Conservation (phyloP, 2,329 filamentous ascomycete genomes). For the Colletotrichum camelliae region DNA sequence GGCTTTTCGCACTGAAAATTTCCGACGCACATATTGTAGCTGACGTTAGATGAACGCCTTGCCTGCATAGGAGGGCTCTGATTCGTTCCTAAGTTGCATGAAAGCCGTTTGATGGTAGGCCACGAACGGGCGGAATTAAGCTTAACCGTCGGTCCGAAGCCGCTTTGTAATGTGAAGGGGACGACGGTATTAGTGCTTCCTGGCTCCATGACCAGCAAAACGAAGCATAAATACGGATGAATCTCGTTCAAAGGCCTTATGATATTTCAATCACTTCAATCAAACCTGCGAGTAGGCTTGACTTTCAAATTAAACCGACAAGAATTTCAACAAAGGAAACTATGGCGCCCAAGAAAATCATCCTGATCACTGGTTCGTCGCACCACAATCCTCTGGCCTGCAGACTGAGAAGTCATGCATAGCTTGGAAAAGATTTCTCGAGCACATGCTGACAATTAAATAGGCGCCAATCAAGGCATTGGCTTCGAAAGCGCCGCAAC, state of each 20-base stretch:
- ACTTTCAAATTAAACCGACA: background rate
- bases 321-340: background rate
- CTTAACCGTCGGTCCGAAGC: background rate
- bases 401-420: background rate
- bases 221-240: background rate
- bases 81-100: background rate
- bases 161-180: background rate
- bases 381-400: background rate
- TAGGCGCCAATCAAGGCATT: constrained; percentile 51
- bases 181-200: background rate
- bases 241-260: background rate
- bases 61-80: background rate
- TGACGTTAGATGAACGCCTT: background rate
- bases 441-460: background rate
- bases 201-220: background rate
- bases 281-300: background rate
- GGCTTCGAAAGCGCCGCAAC: constrained; percentile 45
- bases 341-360: constrained; percentile 29
- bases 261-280: rapidly evolving
- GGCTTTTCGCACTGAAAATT: background rate
- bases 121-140: background rate
- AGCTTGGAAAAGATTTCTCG: background rate
- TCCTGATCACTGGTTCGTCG: constrained; percentile 35
- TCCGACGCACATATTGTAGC: background rate
- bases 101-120: background rate